These are phyloP conservation scores for Globisporangium heterothallicum DNA, from an alignment of 352 stramenopile species.

Conservation along the genomic window DNA sequence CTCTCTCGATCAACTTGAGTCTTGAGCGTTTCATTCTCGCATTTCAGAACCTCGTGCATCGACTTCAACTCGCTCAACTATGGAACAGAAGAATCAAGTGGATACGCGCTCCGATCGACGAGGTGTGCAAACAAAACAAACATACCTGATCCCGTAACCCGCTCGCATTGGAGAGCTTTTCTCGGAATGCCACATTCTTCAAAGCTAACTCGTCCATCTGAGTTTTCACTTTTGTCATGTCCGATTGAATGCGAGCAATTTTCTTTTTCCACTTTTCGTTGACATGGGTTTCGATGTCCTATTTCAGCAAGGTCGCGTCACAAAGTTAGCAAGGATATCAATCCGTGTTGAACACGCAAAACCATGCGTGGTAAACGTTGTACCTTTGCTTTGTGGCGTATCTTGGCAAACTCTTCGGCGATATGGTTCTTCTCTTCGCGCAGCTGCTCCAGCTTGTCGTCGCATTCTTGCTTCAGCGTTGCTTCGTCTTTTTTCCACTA, in stretches of 20 bases:
- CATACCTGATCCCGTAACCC: constrained; percentile 67
- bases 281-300: constrained; percentile 61
- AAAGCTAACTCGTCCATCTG: constrained; percentile 72
- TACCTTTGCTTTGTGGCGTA: constrained; percentile 59
- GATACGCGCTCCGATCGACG: background rate
- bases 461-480: constrained; percentile 40
- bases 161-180: constrained; percentile 58
- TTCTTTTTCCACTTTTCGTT: constrained; percentile 79
- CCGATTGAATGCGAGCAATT: constrained; percentile 55
- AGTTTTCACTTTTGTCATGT: constrained; percentile 57
- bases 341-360: too few species aligned
- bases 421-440: constrained; percentile 49
- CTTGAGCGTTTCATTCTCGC: constrained; percentile 46
- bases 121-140: background rate
- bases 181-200: constrained; percentile 72
- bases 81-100: background rate
- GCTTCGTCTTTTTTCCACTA: constrained; percentile 64
- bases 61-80: constrained; percentile 62
- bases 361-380: too few species aligned
- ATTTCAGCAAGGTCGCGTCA: background rate
- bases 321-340: too few species aligned
- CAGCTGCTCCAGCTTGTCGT: constrained; percentile 55
- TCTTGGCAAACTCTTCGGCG: constrained; percentile 47
- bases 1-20: constrained; percentile 37
- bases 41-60: constrained; percentile 34